Evolutionary conservation across 768 basidiomycete genomes (phyloP).

Genomic region (Ramaria sp.): DNA sequence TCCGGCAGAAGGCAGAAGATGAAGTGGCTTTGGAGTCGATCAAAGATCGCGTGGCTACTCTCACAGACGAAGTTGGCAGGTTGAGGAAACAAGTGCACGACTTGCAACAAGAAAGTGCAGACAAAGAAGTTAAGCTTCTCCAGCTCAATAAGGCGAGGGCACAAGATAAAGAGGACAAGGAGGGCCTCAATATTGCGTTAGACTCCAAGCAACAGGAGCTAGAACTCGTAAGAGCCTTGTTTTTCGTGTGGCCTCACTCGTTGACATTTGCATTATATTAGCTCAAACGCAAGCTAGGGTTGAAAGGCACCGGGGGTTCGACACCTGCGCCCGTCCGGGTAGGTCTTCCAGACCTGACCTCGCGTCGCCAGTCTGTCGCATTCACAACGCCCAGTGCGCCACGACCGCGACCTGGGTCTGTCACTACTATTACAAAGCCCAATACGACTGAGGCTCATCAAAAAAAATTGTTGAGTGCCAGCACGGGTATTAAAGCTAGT

Average conservation of each 20-base stretch:
- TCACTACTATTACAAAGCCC: slow-evolving; percentile 29
- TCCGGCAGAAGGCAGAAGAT: slow-evolving; percentile 44
- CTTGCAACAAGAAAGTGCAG: slow-evolving; percentile 72
- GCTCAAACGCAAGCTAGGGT: slow-evolving; percentile 55
- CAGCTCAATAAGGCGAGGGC: slow-evolving; percentile 58
- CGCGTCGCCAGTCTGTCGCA: slow-evolving; percentile 47
- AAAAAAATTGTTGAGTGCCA: neutral
- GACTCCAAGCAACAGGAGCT: slow-evolving; percentile 94
- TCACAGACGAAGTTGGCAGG: slow-evolving; percentile 50
- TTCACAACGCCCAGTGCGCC: slow-evolving; percentile 41
- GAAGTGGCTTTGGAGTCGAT: slow-evolving; percentile 40
- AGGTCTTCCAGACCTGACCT: slow-evolving; percentile 24
- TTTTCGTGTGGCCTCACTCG: neutral
- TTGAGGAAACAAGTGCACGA: slow-evolving; percentile 54
- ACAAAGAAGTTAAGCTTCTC: slow-evolving; percentile 71
- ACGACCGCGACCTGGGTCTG: slow-evolving; percentile 50
- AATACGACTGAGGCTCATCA: slow-evolving; percentile 1
- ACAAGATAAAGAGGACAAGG: slow-evolving; percentile 65
- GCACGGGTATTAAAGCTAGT: too few species aligned
- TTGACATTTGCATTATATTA: slow-evolving; percentile 16
- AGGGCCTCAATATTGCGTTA: slow-evolving; percentile 82
- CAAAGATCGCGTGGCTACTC: slow-evolving; percentile 36
- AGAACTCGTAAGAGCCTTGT: slow-evolving; percentile 53
- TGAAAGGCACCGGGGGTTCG: slow-evolving; percentile 43
- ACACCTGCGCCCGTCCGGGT: slow-evolving; percentile 37